Evolutionary conservation across 2,329 filamentous ascomycete species (phyloP), one percentile per base, ranked within the genome.

Genomic region (Ophiostoma piceae): DNA sequence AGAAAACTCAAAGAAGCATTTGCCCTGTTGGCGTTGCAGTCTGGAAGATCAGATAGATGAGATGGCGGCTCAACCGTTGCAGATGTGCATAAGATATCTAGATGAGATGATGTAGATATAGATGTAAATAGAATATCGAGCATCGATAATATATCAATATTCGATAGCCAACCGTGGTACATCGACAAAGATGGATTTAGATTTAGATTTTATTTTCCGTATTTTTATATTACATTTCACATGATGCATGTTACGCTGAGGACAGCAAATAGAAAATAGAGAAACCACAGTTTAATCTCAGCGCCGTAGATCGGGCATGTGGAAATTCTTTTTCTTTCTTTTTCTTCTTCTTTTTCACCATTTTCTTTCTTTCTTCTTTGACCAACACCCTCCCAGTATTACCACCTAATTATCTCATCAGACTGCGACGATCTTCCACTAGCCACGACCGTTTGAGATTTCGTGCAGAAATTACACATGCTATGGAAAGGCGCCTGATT

Each of bases 301-400:
- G n/a, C n/a, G 51, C n/a, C 60, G 35, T 65, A 65, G 62, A 65
- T 65, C 62, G 62, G 60, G 8, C 19, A 65, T 65, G 62, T 65
- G 35, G 62, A 65, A 65, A 39, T 39, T 64, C 32, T 39, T 22
- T 5, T 37, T 64, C 19, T 35, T 22, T 64, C 3, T 64, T 35
- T 9, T 37, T 37, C 14, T 64, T 14, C 11, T 12, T 65, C 9
- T 39, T 65, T 65, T 39, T 22, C 19, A 9, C 7, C 39, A 39
- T 65, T 8, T 39, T 39, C 1, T 22, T 41, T 39, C 4, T 22
- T 22, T 12, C 9, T 65, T 3, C 35, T 57, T 26, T 57, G 1
- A 57, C 51, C 26, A 26, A 26, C n/a, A n/a, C 26, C 8, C 26
- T 57, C 51, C 12, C 5, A 35, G 35, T 57, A 26, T 26, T 26